These are phyloP conservation scores for Pouteria campechiana DNA, from an alignment of 179 eudicot species.

Conservation along the genomic window DNA sequence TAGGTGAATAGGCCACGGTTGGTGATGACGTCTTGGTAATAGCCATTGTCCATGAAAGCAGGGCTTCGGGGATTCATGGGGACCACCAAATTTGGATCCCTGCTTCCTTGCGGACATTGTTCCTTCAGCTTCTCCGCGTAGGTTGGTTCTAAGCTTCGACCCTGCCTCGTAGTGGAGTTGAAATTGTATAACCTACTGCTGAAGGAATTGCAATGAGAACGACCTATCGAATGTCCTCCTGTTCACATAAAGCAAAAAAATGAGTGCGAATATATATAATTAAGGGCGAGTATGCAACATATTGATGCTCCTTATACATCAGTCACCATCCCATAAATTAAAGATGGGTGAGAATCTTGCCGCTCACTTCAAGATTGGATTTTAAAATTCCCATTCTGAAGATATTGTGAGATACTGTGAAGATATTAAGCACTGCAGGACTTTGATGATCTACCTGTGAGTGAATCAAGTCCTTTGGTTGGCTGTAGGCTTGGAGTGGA, in stretches of 20 bases:
- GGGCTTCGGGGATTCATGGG: slow-evolving; percentile 68
- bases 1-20: slow-evolving; percentile 65
- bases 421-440: too few relatives aligned
- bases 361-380: neutral
- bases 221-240: slow-evolving; percentile 87
- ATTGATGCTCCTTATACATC: too few relatives aligned
- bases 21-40: slow-evolving; percentile 36
- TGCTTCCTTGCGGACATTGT: slow-evolving; percentile 47
- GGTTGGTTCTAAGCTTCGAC: slow-evolving; percentile 34
- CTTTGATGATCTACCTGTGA: too few relatives aligned
- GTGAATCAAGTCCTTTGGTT: too few relatives aligned
- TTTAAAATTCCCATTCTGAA: too few relatives aligned
- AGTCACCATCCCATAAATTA: too few relatives aligned
- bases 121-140: slow-evolving; percentile 48
- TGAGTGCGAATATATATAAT: neutral
- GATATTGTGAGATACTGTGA: too few relatives aligned
- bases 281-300: too few relatives aligned
- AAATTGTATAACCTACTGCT: slow-evolving; percentile 42
- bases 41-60: slow-evolving; percentile 21
- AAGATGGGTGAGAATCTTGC: neutral
- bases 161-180: slow-evolving; percentile 25
- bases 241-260: neutral
- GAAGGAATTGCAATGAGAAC: slow-evolving; percentile 69
- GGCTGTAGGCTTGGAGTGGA: too few relatives aligned
- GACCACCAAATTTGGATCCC: slow-evolving; percentile 33